Conservation (phyloP, 1,284 basidiomycete genomes). For the Cutaneotrichosporon cutaneum region DNA sequence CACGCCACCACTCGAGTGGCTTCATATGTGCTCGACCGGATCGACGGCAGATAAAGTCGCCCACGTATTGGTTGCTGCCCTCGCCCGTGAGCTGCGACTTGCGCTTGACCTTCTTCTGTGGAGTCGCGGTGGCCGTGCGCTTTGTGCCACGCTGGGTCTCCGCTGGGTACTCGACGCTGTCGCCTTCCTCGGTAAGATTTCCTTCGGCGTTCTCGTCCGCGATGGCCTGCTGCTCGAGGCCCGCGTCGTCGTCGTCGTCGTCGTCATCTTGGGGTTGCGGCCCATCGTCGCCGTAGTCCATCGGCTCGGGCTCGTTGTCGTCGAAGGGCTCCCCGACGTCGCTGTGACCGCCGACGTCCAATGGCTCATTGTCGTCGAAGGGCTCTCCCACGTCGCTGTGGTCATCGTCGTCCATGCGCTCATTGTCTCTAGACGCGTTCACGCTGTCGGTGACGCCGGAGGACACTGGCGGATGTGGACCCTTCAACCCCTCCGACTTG, state of each 20-base stretch:
- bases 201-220: constrained; percentile 11
- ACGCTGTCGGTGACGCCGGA: not conserved
- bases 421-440: not conserved
- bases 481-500: constrained; percentile 1
- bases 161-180: not conserved
- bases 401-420: constrained; percentile 20
- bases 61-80: constrained; percentile 47
- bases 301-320: constrained; percentile 24
- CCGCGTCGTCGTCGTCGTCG: constrained; percentile 11
- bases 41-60: constrained; percentile 62
- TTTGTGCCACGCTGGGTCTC: not conserved
- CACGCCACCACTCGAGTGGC: constrained; percentile 91
- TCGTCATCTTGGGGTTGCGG: constrained; percentile 1
- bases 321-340: constrained; percentile 11
- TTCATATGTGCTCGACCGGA: constrained; percentile 68
- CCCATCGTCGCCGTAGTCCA: constrained; percentile 9
- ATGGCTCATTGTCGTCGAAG: constrained; percentile 25
- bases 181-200: not conserved
- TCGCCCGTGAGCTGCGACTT: constrained; percentile 11
- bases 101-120: constrained; percentile 12
- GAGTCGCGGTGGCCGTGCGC: not conserved
- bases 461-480: not conserved
- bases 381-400: constrained; percentile 4
- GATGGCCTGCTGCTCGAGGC: constrained; percentile 3
- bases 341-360: constrained; percentile 17